A percentile compares a stretch with the other conserved stretches of the same genome.
Conservation (phyloP, 768 basidiomycete species). For the Pleurotus platypus region DNA sequence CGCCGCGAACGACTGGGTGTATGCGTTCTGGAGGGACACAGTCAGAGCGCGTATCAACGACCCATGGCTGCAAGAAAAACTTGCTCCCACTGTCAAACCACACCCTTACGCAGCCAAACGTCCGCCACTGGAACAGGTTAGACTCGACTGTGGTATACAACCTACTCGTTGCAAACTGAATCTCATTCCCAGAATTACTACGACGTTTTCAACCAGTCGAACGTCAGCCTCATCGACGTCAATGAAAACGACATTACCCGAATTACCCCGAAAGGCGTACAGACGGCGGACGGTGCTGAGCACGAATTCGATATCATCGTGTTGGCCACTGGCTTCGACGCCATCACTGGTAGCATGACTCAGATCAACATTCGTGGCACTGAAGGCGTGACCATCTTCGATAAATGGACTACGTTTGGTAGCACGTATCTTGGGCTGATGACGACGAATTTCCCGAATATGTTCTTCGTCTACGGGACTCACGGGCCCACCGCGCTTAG, state of each 20-base stretch:
- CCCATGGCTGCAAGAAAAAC: conserved; percentile 5
- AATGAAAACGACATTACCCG: conserved; percentile 16
- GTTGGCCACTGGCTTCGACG: conserved; percentile 22
- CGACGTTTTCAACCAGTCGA: conserved; percentile 22
- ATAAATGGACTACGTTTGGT: conserved; percentile 19
- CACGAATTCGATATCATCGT: conserved; percentile 19
- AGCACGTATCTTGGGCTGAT: conserved; percentile 20
- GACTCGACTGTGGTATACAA: too few species aligned
- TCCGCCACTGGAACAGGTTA: conserved; percentile 9
- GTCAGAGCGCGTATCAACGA: conserved; percentile 10
- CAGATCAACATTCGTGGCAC: conserved; percentile 17
- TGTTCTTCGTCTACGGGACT: conserved; percentile 23
- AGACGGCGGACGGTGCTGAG: conserved; percentile 15
- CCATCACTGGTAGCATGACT: conserved; percentile 19
- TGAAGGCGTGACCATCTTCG: conserved; percentile 15
- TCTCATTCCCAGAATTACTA: conserved; percentile 11
- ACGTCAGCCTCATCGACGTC: conserved; percentile 19
- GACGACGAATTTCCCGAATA: conserved; percentile 18
- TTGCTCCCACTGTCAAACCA: conserved; percentile 12
- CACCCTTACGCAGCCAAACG: conserved; percentile 12
- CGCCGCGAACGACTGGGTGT: conserved; percentile 2
- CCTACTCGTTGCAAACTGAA: neutral
- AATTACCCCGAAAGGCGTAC: conserved; percentile 17
- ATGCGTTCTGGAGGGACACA: conserved; percentile 14
- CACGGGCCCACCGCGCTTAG: conserved; percentile 22